phyloP scores from a whole-genome alignment of 805 yeast species.

The Millerozyma acaciae region DNA sequence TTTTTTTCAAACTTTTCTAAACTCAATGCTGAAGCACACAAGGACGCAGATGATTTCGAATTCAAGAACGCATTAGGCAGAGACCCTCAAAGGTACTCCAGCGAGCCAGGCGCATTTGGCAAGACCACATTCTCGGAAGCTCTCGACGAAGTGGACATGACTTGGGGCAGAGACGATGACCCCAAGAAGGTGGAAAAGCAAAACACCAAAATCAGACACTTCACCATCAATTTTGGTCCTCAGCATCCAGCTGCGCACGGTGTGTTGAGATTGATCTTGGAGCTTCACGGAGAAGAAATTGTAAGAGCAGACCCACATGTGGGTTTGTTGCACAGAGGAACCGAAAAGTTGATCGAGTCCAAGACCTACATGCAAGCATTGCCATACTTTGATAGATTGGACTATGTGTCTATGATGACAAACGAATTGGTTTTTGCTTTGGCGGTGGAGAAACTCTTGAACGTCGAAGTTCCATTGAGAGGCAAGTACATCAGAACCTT shows the following conservation, averaged over 20 bases:
- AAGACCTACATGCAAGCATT: constrained; percentile 85
- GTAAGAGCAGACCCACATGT: constrained; percentile 86
- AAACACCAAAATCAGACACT: constrained; percentile 68
- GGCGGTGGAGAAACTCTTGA: constrained; percentile 80
- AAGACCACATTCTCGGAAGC: constrained; percentile 44
- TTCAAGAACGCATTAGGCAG: constrained; percentile 36
- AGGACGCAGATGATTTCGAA: constrained; percentile 27
- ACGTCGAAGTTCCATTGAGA: constrained; percentile 80
- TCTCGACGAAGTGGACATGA: constrained; percentile 44
- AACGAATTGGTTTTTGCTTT: constrained; percentile 81
- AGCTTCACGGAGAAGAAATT: constrained; percentile 85
- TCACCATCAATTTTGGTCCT: constrained; percentile 88
- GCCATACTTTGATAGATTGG: constrained; percentile 85
- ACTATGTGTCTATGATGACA: constrained; percentile 85
- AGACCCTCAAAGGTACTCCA: constrained; percentile 32
- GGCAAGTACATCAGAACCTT: constrained; percentile 81
- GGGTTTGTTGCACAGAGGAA: constrained; percentile 83
- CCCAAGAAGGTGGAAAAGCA: constrained; percentile 40
- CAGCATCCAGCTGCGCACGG: constrained; percentile 97
- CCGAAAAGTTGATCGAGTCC: constrained; percentile 82
- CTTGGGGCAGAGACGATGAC: constrained; percentile 41
- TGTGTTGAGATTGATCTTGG: constrained; percentile 79
- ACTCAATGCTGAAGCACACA: constrained; percentile 19
- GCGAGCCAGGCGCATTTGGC: constrained; percentile 30
- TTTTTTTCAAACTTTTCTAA: constrained; percentile 16